Percentiles rank a stretch among this genome's conserved stretches.
phyloP scores from a whole-genome alignment of 108 stramenopile species.

The Licmophora abbreviata region DNA sequence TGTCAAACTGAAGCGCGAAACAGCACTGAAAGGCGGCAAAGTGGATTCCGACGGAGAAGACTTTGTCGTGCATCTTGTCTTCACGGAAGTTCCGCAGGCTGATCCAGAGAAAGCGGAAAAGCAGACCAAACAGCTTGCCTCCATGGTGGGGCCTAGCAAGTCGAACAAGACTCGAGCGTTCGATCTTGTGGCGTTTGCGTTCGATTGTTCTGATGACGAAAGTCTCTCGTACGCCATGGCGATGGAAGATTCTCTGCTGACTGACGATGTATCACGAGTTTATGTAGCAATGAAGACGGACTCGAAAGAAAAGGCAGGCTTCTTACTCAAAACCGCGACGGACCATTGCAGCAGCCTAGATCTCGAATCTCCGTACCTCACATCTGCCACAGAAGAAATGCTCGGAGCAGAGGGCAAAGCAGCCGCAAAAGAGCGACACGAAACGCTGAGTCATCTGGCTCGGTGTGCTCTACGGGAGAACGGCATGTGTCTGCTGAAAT shows the following conservation, averaged over 20 bases:
- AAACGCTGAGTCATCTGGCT: slow-evolving; percentile 38
- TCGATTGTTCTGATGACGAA: slow-evolving; percentile 41
- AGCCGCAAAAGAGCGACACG: neutral
- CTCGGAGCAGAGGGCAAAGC: slow-evolving; percentile 17
- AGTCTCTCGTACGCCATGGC: slow-evolving; percentile 53
- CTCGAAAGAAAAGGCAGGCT: slow-evolving; percentile 2
- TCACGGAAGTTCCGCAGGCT: slow-evolving; percentile 54
- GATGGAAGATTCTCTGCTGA: slow-evolving; percentile 39
- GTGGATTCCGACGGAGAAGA: slow-evolving; percentile 20
- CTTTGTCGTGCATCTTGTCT: slow-evolving; percentile 51
- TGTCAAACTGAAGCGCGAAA: slow-evolving; percentile 36
- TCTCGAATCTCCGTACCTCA: slow-evolving; percentile 52
- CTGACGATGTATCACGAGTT: slow-evolving; percentile 54
- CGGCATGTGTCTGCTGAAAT: slow-evolving; percentile 24
- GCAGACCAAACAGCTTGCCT: slow-evolving; percentile 18
- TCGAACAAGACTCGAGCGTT: slow-evolving; percentile 23
- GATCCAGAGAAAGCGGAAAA: slow-evolving; percentile 22
- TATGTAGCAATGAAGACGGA: slow-evolving; percentile 54
- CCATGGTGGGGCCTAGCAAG: slow-evolving; percentile 19
- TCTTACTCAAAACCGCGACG: slow-evolving; percentile 12
- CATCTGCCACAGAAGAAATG: slow-evolving; percentile 29
- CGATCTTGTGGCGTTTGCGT: slow-evolving; percentile 57
- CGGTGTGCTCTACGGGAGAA: slow-evolving; percentile 28
- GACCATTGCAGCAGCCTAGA: slow-evolving; percentile 51
- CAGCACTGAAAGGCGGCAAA: slow-evolving; percentile 5